Conservation (phyloP, 148 eudicot species). For the Vaccinium darrowii region DNA sequence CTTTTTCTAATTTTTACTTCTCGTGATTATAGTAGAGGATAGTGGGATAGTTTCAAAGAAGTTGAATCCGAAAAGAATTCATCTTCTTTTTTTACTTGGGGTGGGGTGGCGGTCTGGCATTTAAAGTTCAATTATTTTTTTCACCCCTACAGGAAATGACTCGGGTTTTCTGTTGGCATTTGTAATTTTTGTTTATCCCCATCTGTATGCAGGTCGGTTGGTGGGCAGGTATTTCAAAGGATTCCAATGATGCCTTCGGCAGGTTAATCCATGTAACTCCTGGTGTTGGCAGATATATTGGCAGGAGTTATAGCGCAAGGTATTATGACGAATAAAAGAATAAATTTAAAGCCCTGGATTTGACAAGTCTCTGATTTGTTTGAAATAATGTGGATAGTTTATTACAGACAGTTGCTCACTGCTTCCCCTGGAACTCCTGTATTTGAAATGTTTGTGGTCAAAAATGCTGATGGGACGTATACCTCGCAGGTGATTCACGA, state of each 20-base stretch:
- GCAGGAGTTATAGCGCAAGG: slow-evolving; percentile 87
- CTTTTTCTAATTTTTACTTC: neutral
- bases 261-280: slow-evolving; percentile 77
- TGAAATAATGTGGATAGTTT: slow-evolving; percentile 14
- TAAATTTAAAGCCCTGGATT: neutral
- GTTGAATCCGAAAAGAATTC: neutral
- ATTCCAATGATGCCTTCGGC: slow-evolving; percentile 91
- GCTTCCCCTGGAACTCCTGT: slow-evolving; percentile 91
- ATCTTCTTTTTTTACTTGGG: no score
- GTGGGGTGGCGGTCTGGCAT: neutral
- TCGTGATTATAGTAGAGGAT: neutral
- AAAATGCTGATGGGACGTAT: slow-evolving; percentile 60
- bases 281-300: slow-evolving; percentile 90
- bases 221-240: slow-evolving; percentile 95
- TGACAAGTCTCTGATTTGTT: slow-evolving; percentile 7
- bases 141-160: neutral
- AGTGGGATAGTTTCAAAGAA: neutral
- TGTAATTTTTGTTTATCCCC: neutral
- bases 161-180: neutral
- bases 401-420: slow-evolving; percentile 74
- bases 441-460: slow-evolving; percentile 87
- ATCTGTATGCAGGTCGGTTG: slow-evolving; percentile 71
- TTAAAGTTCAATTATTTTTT: neutral
- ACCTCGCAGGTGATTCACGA: slow-evolving; percentile 62
- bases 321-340: slow-evolving; percentile 18